Base-by-base conservation (phyloP, 1,139 yeast species). In the Pichia sp. region DNA sequence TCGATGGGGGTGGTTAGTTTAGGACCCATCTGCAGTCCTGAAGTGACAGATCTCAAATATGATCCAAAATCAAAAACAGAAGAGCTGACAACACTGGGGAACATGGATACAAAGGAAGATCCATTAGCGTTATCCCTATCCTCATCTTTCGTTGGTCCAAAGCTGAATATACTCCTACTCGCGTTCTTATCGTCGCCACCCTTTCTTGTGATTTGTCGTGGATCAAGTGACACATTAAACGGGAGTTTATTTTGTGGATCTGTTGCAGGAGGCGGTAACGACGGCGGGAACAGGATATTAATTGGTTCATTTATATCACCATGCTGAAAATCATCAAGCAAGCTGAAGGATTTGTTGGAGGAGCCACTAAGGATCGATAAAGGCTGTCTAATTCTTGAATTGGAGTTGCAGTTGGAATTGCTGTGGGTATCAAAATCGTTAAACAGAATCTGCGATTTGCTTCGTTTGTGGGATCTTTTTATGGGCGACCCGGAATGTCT, bases 271-370 rank as follows among this genome's bases (percentile, higher is more conserved):
- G 30, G 36, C 8, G 21, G 6, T 22, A 36, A 21, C 7, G 14
- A 13, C 4, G 39, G 38, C 10, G 38, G 28, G 10, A 37, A 18
- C 18, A 43, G 27, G 11, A 43, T 17, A 15, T 37, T 38, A n/a
- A 29, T 30, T 10, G 29, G 18, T 25, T 39, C 37, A 10, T 29
- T 28, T 9, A n/a, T 14, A 24, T 30, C 30, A 26, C 33, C 35
- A 28, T 27, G 15, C 23, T 50, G 54, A 33, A 51, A 55, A 36
- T 56, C 60, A 39, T 56, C 59, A 27, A 55, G 33, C 3, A 50
- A 23, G 36, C 41, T 47, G 7, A 46, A 44, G 2, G 35, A 4
- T 10, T 27, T 15, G 9, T 19, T 28, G 8, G 19, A 10, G 10
- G n/a, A 11, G 18, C 12, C 13, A 18, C 13, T 25, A 25, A 16